Conservation (phyloP, 148 eudicot genomes). For the Bassia scoparia region DNA sequence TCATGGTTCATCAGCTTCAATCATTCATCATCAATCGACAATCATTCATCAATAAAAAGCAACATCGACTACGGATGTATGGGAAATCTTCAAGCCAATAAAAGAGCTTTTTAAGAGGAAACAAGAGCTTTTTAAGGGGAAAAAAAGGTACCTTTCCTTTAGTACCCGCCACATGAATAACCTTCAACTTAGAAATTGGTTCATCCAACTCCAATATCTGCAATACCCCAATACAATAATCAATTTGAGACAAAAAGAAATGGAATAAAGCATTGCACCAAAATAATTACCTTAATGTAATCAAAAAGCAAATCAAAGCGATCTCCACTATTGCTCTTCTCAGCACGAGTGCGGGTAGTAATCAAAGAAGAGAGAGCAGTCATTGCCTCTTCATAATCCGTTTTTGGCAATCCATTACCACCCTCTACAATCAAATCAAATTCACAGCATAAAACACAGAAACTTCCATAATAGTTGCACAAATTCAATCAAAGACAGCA, state of each 20-base stretch:
- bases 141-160: slow-evolving; percentile 73
- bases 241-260: background rate
- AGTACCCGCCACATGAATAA: slow-evolving; percentile 96
- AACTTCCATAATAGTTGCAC: background rate
- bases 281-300: slow-evolving; percentile 53
- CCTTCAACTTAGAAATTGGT: slow-evolving; percentile 68
- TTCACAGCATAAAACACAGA: background rate
- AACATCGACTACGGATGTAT: no score
- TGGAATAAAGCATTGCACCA: background rate
- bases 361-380: slow-evolving; percentile 75
- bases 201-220: slow-evolving; percentile 92
- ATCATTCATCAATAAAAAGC: no score
- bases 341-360: slow-evolving; percentile 72
- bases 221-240: slow-evolving; percentile 8
- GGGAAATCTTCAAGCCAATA: background rate
- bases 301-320: slow-evolving; percentile 68
- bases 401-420: slow-evolving; percentile 29
- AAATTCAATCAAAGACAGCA: background rate
- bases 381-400: slow-evolving; percentile 73
- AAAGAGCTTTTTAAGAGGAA: no score
- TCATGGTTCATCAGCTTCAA: no score
- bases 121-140: no score
- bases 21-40: no score
- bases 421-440: slow-evolving; percentile 23
- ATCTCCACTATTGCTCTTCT: slow-evolving; percentile 64